These are phyloP conservation scores for Verruconis gallopava DNA, from an alignment of 2,329 filamentous ascomycete genomes.

Conservation along the genomic window DNA sequence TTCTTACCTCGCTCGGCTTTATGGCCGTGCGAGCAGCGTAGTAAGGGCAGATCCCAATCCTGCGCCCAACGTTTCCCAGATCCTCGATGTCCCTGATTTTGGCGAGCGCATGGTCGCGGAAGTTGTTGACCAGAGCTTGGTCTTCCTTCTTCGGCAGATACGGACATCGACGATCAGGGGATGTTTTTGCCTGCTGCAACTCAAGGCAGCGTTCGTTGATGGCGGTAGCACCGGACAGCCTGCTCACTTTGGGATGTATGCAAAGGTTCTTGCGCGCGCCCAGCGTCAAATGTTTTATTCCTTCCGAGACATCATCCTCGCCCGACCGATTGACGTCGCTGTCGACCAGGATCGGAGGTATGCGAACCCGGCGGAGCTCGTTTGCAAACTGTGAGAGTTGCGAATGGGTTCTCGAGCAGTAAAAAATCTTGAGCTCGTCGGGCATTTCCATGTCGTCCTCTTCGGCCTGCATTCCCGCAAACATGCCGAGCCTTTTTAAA, in stretches of 20 bases:
- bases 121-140: slow-evolving; percentile 57
- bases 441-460: slow-evolving; percentile 40
- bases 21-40: slow-evolving; percentile 84
- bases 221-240: slow-evolving; percentile 55
- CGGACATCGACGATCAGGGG: slow-evolving; percentile 55
- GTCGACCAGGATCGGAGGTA: slow-evolving; percentile 53
- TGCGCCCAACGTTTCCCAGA: slow-evolving; percentile 61
- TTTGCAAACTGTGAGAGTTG: slow-evolving; percentile 79
- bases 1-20: slow-evolving; percentile 56
- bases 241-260: slow-evolving; percentile 72
- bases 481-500: slow-evolving; percentile 46
- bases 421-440: slow-evolving; percentile 73
- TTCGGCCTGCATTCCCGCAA: slow-evolving; percentile 16
- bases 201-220: slow-evolving; percentile 93
- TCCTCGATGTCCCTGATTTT: slow-evolving; percentile 91
- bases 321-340: slow-evolving; percentile 27
- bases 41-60: slow-evolving; percentile 78
- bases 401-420: slow-evolving; percentile 85
- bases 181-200: slow-evolving; percentile 58
- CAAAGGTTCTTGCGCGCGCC: slow-evolving; percentile 81
- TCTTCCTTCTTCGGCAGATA: slow-evolving; percentile 72
- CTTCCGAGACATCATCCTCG: slow-evolving; percentile 34
- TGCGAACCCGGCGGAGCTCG: slow-evolving; percentile 64
- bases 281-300: slow-evolving; percentile 67
- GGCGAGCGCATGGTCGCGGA: slow-evolving; percentile 73